A percentile compares a stretch with the other conserved stretches of the same genome.
These are phyloP conservation scores for Irpex rosettiformis DNA, from an alignment of 1,284 basidiomycete genomes.

Conservation along the genomic window DNA sequence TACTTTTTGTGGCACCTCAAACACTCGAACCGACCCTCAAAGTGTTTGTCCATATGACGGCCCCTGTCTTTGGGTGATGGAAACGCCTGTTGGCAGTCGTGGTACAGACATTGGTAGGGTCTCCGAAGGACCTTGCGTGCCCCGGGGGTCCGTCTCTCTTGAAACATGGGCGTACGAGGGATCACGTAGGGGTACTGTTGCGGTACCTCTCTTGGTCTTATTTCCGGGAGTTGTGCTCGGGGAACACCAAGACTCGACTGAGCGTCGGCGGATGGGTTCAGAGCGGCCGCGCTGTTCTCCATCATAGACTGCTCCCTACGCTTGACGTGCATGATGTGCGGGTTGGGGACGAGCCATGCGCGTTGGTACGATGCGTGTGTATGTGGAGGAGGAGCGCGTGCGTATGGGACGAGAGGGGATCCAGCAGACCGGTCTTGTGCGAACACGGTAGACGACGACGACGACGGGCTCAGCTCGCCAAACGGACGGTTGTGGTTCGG, in stretches of 20 bases:
- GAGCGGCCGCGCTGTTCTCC: neutral
- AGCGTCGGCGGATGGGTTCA: neutral
- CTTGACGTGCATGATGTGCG: constrained; percentile 1
- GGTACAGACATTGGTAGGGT: neutral
- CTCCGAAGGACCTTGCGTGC: neutral
- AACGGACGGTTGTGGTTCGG: neutral
- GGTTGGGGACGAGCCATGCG: neutral
- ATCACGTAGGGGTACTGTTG: neutral
- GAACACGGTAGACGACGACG: neutral
- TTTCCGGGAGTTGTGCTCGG: too few species aligned
- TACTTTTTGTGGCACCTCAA: neutral
- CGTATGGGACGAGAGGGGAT: neutral
- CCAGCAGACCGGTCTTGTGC: neutral
- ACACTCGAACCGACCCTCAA: neutral
- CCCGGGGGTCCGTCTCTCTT: neutral
- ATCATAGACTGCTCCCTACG: neutral
- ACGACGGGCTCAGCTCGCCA: neutral
- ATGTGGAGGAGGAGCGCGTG: neutral
- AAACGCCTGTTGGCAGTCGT: neutral
- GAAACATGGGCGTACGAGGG: neutral
- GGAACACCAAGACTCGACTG: too few species aligned
- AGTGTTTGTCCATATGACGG: neutral
- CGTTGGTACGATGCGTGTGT: neutral
- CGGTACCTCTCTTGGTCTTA: neutral
- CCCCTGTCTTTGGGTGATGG: neutral